These are phyloP conservation scores for Penicillium sp. DNA, from an alignment of 2,329 filamentous ascomycete species.

Conservation along the genomic window DNA sequence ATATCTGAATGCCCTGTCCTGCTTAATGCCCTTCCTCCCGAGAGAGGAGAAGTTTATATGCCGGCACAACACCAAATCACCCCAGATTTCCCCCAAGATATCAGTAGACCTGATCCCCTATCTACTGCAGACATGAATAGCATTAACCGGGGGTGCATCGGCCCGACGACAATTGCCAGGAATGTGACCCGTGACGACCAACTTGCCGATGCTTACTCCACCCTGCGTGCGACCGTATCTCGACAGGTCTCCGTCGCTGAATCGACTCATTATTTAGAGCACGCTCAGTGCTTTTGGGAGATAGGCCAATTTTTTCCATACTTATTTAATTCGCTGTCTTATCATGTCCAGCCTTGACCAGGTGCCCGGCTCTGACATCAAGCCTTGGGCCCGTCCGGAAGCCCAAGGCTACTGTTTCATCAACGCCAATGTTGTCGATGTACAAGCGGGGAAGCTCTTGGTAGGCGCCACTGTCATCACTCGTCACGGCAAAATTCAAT, in stretches of 20 bases:
- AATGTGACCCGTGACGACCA: constrained; percentile 11
- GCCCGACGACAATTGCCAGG: constrained; percentile 12
- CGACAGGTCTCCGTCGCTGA: background rate
- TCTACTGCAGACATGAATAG: constrained; percentile 12
- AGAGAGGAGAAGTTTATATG: constrained; percentile 1
- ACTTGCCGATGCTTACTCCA: constrained; percentile 10
- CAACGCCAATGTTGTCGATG: constrained; percentile 28
- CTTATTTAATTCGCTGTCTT: background rate
- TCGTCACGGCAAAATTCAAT: constrained; percentile 21
- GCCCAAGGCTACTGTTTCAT: constrained; percentile 21
- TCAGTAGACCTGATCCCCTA: background rate
- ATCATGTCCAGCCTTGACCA: constrained; percentile 13
- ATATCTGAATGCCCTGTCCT: no score
- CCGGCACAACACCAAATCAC: background rate
- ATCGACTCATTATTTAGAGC: background rate
- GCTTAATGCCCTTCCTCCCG: no score
- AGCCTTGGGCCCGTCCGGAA: constrained; percentile 26
- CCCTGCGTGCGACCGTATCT: background rate
- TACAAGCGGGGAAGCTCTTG: constrained; percentile 20
- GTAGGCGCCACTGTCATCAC: constrained; percentile 18
- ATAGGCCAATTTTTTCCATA: background rate
- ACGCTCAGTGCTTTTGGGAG: background rate
- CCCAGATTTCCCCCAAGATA: background rate
- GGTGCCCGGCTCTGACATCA: constrained; percentile 22
- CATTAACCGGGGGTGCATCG: constrained; percentile 13